These are phyloP conservation scores for Myriosclerotinia curreyana DNA, from an alignment of 2,329 filamentous ascomycete genomes.

Conservation along the genomic window DNA sequence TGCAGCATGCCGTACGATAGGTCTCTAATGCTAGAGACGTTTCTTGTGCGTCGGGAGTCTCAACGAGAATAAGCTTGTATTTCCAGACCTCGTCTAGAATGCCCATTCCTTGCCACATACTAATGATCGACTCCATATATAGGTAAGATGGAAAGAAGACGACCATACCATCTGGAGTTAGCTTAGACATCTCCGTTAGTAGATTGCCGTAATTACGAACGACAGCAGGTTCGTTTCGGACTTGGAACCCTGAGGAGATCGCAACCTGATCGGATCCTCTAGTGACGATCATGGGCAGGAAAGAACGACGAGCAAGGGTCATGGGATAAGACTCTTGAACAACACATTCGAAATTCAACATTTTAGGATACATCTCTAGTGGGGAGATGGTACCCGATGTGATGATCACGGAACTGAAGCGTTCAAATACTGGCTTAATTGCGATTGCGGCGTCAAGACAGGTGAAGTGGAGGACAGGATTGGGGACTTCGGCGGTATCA, in stretches of 20 bases:
- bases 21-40: conserved; percentile 94
- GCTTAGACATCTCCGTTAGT: conserved; percentile 89
- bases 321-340: conserved; percentile 97
- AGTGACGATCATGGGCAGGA: conserved; percentile 96
- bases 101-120: conserved; percentile 98
- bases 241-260: conserved; percentile 90
- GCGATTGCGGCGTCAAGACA: conserved; percentile 97
- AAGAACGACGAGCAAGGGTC: conserved; percentile 91
- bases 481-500: conserved; percentile 90
- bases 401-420: conserved; percentile 97
- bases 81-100: conserved; percentile 98
- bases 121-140: conserved; percentile 99
- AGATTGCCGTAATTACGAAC: conserved; percentile 94
- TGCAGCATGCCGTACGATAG: conserved; percentile 95
- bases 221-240: conserved; percentile 93
- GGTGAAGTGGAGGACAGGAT: conserved; percentile 94
- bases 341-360: conserved; percentile 89
- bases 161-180: conserved; percentile 96
- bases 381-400: conserved; percentile 97
- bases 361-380: conserved; percentile 98
- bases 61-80: conserved; percentile 96
- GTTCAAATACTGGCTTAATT: conserved; percentile 95
- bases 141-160: conserved; percentile 98
- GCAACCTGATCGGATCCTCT: conserved; percentile 90
- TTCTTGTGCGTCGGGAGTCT: conserved; percentile 96